These are phyloP conservation scores for Asterophora lycoperdoides DNA, from an alignment of 768 basidiomycete genomes.

Conservation along the genomic window DNA sequence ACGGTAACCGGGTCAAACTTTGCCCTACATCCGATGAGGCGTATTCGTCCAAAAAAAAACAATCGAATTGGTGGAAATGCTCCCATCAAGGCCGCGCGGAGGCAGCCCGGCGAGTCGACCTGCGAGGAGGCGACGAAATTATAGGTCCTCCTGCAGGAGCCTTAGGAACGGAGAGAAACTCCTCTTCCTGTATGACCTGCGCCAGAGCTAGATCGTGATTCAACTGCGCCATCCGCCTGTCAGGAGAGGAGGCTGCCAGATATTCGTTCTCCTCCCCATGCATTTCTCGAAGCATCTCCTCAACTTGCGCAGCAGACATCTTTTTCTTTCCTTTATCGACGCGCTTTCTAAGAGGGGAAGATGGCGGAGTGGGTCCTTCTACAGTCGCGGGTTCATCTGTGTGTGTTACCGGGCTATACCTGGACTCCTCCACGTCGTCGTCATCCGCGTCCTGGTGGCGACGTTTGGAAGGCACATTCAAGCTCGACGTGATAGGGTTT, in stretches of 20 bases:
- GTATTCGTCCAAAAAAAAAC: no score
- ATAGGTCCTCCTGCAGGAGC: neutral
- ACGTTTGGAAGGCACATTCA: neutral
- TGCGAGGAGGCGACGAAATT: neutral
- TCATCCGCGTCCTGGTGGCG: neutral
- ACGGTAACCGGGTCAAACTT: no score
- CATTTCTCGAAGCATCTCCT: slow-evolving; percentile 4
- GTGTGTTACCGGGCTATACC: slow-evolving; percentile 9
- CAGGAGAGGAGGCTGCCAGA: neutral
- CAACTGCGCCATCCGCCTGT: neutral
- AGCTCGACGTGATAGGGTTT: neutral
- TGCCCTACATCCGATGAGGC: no score
- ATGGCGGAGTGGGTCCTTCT: neutral
- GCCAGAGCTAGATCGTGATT: neutral
- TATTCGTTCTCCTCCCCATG: neutral
- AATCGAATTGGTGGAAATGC: no score
- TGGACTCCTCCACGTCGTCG: slow-evolving; percentile 1
- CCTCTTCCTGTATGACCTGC: neutral
- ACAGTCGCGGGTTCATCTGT: neutral
- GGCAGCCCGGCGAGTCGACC: neutral
- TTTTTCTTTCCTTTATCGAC: slow-evolving; percentile 16
- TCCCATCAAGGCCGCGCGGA: neutral
- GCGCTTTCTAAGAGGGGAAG: slow-evolving; percentile 1
- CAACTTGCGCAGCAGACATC: slow-evolving; percentile 14
- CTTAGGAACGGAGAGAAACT: neutral